Evolutionary conservation across 148 eudicot genomes (phyloP), one percentile per base, ranked within the genome.

Genomic region (Silene uniflora): DNA sequence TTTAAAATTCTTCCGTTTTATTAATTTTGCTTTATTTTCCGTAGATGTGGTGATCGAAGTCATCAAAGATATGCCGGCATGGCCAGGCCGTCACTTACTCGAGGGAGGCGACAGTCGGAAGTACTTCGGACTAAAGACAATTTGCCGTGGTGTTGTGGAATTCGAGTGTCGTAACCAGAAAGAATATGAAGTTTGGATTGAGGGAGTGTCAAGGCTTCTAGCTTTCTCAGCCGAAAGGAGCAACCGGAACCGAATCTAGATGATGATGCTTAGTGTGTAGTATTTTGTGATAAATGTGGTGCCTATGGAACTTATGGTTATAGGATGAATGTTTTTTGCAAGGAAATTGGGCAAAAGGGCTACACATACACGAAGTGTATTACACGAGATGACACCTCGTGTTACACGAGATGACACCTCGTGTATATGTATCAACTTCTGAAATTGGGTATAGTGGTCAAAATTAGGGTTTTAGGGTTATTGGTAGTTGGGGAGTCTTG

Each of bases 41-140:
- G 68, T 83, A 92, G 96, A 95, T 87, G 82, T 89, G 74, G 98
- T 95, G 65, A 59, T 92, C 78, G 98, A 89, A 66, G 98, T 95
- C 72, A 73, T 89, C 73, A 90, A 86, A 86, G 86, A 90, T 77
- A 83, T 90, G 83, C 94, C 97, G 6, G 97, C 98, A 0, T 95
- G 98, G 97, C 87, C 97, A 0, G 98, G 98, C 64, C 96, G 98
- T 21, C 96, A 95, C 83, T 75, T 90, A 76, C 92, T 89, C 0
- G 96, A 90, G 79, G 96, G 96, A 1, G 93, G 97, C 2, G 89
- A 90, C 44, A 35, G 89, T 67, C 81, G 93, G 52, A 78, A 88
- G 27, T 95, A 95, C 78, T 95, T 95, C 23, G 97, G 88, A 1
- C 76, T 95, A 44, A 95, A 88, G 88, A 95, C 97, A 9, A 78